Conservation (phyloP, 2,329 filamentous ascomycete genomes). For the Myriosclerotinia curreyana region DNA sequence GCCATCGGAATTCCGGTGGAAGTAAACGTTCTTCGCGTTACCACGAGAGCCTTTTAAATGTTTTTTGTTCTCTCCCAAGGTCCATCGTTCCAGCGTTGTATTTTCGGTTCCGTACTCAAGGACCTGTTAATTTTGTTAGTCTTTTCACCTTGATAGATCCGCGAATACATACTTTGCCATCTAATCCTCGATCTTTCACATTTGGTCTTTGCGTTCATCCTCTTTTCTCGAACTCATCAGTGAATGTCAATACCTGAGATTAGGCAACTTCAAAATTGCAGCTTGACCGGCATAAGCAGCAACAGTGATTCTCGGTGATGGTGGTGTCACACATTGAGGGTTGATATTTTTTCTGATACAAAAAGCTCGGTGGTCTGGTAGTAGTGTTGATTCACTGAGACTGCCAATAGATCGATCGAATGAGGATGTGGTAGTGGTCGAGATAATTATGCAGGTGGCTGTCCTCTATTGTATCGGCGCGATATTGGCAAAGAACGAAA, state of each 20-base stretch:
- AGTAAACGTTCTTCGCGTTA: no score
- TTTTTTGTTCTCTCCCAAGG: no score
- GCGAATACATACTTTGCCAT: background rate
- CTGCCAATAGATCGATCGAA: background rate
- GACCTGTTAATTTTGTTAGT: background rate
- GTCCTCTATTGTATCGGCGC: background rate
- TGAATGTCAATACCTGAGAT: background rate
- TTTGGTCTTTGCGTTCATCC: background rate
- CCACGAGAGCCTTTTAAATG: no score
- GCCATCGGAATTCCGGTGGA: no score
- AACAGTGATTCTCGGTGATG: accelerated
- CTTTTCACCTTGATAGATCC: background rate
- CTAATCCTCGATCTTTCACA: background rate
- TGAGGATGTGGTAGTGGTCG: no score
- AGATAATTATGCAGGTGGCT: background rate
- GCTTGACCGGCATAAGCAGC: background rate
- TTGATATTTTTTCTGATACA: no score
- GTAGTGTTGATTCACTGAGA: no score
- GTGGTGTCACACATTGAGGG: background rate
- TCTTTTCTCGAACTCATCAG: background rate
- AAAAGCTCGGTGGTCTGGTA: no score
- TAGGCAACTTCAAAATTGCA: no score
- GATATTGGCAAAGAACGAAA: no score
- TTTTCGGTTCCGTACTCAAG: no score
- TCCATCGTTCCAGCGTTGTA: no score